Conservation (phyloP, 441 rosid genomes). For the Adansonia grandidieri region DNA sequence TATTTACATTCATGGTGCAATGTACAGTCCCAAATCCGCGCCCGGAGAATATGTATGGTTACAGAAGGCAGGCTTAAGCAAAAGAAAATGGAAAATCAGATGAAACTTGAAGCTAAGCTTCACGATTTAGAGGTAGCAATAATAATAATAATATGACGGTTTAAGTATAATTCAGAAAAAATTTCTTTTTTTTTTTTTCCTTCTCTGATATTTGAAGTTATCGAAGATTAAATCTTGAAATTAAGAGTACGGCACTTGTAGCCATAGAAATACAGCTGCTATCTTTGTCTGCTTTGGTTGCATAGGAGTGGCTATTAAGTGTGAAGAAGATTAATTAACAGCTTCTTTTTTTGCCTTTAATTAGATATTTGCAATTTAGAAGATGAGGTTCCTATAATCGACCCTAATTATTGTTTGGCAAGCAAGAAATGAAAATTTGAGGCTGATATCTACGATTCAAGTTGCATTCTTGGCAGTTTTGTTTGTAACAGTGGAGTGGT, state of each 20-base stretch:
- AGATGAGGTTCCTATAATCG: background rate
- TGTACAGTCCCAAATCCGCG: constrained; percentile 58
- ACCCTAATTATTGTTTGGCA: background rate
- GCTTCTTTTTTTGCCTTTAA: no score
- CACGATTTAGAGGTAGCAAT: constrained; percentile 52
- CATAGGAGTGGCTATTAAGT: background rate
- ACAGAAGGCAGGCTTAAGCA: constrained; percentile 62
- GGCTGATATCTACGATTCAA: background rate
- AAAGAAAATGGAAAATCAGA: constrained; percentile 64
- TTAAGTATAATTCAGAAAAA: no score
- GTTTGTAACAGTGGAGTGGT: background rate
- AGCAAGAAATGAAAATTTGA: background rate
- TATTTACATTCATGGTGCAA: constrained; percentile 77
- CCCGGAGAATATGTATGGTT: constrained; percentile 68
- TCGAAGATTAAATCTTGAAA: no score
- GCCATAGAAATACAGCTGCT: background rate
- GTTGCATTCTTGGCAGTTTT: constrained; percentile 7
- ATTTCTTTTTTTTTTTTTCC: no score
- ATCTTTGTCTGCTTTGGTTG: background rate
- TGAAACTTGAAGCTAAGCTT: constrained; percentile 74
- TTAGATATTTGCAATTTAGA: no score
- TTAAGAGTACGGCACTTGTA: no score
- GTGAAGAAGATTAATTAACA: background rate
- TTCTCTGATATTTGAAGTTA: no score
- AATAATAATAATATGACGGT: no score